Base-by-base conservation (phyloP, 805 yeast species). In the Wickerhamomyces chaumierensis region DNA sequence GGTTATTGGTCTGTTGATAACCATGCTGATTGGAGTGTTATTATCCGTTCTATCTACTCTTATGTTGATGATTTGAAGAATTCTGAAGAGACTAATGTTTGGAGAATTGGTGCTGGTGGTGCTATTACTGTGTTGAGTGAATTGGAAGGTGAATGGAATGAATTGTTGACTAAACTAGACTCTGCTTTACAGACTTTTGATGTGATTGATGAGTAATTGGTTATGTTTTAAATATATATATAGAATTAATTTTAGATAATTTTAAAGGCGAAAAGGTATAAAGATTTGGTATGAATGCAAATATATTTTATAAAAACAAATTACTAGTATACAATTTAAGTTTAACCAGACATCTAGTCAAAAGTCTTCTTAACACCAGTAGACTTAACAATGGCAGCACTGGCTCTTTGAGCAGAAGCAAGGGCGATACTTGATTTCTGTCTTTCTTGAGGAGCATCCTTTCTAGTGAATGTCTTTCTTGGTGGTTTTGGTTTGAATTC, bases 21-120 rank as follows among this genome's bases (percentile, higher is more conserved):
- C 50, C 77, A 73, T 37, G 84, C 94, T 2, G 98, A 92, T 55
- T 92, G 97, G 96, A 84, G 95, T 47, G 99, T 92, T 6, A 75
- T 87, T 33, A 92, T 92, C 41, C 68, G 99, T 34, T 84, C 95
- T 2, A 66, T 86, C 38, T 86, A 75, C 56, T 72, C 73, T 41
- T 83, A 85, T 55, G 52, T 61, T 18, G 62, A 69, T 29, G 86
- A 78, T 47, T 13, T 49, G 2, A 51, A 49, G 4, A 48, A 46
- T 33, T 41, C 39, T 2, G 44, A 45, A 1, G 45, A 50, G 13
- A 60, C 62, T 2, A 52, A 56, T 8, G 52, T 62, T 5, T 92
- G 95, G 94, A 66, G 86, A 44, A 74, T 90, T 39, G 99, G 99
- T 1, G 98, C 98, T 7, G 99, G 99, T 14, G 99, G 99, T 4